Conservation (phyloP, 495 filamentous ascomycete species). For the Aspergillus wentii region DNA sequence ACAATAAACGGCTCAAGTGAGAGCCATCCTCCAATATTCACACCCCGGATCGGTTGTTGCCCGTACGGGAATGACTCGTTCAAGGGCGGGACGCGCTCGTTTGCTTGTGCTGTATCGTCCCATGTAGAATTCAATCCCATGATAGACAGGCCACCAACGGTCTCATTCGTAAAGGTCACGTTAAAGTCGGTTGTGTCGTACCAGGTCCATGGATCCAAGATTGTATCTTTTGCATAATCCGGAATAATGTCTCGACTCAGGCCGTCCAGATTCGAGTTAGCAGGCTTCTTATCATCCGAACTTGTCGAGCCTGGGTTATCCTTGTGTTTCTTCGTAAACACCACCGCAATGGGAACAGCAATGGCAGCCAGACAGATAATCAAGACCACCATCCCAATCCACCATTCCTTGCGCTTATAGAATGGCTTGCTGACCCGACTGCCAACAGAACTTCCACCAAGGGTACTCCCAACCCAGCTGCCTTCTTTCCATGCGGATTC, state of each 20-base stretch:
- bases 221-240: slow-evolving; percentile 60
- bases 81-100: slow-evolving; percentile 73
- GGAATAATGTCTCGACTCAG: slow-evolving; percentile 63
- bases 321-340: slow-evolving; percentile 62
- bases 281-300: slow-evolving; percentile 28
- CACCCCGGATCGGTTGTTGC: slow-evolving; percentile 72
- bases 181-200: slow-evolving; percentile 90
- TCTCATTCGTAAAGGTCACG: slow-evolving; percentile 82
- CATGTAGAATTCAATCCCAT: slow-evolving; percentile 88
- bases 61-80: slow-evolving; percentile 69
- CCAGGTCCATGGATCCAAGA: slow-evolving; percentile 91
- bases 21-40: slow-evolving; percentile 95
- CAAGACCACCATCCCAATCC: slow-evolving; percentile 30
- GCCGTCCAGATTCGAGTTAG: slow-evolving; percentile 52
- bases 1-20: slow-evolving; percentile 93
- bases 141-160: slow-evolving; percentile 76
- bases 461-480: slow-evolving; percentile 26
- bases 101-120: slow-evolving; percentile 77
- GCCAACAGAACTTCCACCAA: not conserved
- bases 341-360: slow-evolving; percentile 68
- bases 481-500: slow-evolving; percentile 26
- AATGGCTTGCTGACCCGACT: not conserved
- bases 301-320: slow-evolving; percentile 14
- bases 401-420: not conserved
- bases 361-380: slow-evolving; percentile 62